These are phyloP conservation scores for Paramyrothecium roridum DNA, from an alignment of 2,329 filamentous ascomycete species.

Conservation along the genomic window DNA sequence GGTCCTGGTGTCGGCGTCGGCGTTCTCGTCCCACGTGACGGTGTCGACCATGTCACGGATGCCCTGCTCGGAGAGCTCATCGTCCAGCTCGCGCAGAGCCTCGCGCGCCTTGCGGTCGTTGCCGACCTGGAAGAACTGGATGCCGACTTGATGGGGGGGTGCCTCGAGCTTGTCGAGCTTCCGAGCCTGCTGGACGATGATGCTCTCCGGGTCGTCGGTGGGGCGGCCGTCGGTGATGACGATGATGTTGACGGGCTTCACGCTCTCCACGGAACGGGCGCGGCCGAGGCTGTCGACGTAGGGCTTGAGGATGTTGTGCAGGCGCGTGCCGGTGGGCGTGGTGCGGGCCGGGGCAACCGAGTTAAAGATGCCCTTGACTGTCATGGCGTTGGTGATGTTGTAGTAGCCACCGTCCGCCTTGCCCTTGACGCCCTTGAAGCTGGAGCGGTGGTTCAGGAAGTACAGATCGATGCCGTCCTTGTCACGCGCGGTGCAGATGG, in stretches of 20 bases:
- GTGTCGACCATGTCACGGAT: slow-evolving; percentile 92
- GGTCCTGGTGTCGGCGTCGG: slow-evolving; percentile 29
- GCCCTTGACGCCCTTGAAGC: slow-evolving; percentile 27
- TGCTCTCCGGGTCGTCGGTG: slow-evolving; percentile 71
- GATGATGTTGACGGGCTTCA: slow-evolving; percentile 86
- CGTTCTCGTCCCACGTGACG: slow-evolving; percentile 63
- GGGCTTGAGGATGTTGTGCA: slow-evolving; percentile 68
- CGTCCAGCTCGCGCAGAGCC: slow-evolving; percentile 71
- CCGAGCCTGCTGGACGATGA: slow-evolving; percentile 64
- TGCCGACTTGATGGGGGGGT: slow-evolving; percentile 77
- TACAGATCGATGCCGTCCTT: slow-evolving; percentile 84
- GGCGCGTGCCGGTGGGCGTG: slow-evolving; percentile 72
- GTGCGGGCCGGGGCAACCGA: slow-evolving; percentile 59
- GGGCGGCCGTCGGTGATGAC: slow-evolving; percentile 87
- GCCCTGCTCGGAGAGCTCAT: slow-evolving; percentile 54
- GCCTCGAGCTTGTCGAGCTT: slow-evolving; percentile 69
- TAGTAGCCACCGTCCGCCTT: slow-evolving; percentile 54
- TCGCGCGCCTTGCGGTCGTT: slow-evolving; percentile 61
- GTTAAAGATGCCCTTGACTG: slow-evolving; percentile 69
- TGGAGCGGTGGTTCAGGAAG: slow-evolving; percentile 73
- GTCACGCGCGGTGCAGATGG: slow-evolving; percentile 78
- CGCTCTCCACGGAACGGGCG: slow-evolving; percentile 35
- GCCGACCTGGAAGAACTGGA: slow-evolving; percentile 96
- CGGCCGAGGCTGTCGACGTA: slow-evolving; percentile 54
- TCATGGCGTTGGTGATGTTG: slow-evolving; percentile 55